These are phyloP conservation scores for Brasilioporus rufonigricans DNA, from an alignment of 768 basidiomycete species.

Conservation along the genomic window DNA sequence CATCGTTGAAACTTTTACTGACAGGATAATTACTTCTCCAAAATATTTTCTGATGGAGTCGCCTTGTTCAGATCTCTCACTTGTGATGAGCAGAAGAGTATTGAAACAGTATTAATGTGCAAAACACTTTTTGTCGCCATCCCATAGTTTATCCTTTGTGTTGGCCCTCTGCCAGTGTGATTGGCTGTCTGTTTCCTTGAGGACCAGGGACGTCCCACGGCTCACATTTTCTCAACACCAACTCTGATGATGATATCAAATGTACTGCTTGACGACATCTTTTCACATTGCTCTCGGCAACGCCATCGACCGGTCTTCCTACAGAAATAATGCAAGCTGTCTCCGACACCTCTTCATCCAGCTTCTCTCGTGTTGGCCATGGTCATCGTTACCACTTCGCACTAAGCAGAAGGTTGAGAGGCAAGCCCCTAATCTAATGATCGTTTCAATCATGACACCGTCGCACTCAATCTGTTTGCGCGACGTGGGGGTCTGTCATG, in stretches of 20 bases:
- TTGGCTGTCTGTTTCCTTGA: background rate
- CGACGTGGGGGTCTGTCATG: background rate
- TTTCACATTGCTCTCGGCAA: background rate
- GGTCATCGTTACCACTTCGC: background rate
- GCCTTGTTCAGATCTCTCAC: background rate
- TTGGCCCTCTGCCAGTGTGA: background rate
- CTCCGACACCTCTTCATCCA: background rate
- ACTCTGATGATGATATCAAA: too few species aligned
- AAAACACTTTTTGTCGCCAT: background rate
- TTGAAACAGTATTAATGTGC: constrained; percentile 6
- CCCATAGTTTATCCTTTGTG: constrained; percentile 3
- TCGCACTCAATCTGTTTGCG: background rate
- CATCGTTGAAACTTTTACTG: constrained; percentile 21
- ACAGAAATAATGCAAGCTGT: background rate
- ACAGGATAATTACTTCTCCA: background rate
- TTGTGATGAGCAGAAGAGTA: background rate
- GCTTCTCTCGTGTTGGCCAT: background rate
- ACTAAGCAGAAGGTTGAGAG: too few species aligned
- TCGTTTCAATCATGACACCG: background rate
- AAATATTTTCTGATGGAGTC: background rate
- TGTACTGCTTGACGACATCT: background rate
- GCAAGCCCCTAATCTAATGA: background rate
- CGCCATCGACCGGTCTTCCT: background rate
- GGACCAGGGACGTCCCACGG: background rate
- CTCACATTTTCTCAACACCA: too few species aligned